A percentile compares a stretch with the other conserved stretches of the same genome.
These are phyloP conservation scores for Ceratocystis destructans DNA, from an alignment of 2,329 filamentous ascomycete genomes.

Conservation along the genomic window DNA sequence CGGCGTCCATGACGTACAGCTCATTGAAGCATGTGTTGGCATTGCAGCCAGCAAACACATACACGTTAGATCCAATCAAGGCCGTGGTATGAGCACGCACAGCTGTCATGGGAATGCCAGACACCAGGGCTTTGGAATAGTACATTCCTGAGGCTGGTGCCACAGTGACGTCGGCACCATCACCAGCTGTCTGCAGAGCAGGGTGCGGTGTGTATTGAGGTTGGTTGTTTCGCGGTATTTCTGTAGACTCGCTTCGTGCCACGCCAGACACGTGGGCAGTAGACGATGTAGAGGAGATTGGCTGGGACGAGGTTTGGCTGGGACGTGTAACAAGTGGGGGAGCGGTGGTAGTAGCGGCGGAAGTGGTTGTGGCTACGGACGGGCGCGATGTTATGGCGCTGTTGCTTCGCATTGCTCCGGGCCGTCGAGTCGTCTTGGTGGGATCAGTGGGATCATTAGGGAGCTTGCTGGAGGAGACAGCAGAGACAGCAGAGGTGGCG, in stretches of 20 bases:
- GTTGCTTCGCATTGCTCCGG: slow-evolving; percentile 38
- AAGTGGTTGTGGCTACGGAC: slow-evolving; percentile 20
- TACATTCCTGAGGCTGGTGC: slow-evolving; percentile 60
- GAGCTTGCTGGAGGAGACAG: slow-evolving; percentile 17
- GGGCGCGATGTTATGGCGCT: slow-evolving; percentile 35
- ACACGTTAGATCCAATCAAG: slow-evolving; percentile 51
- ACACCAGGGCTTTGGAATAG: slow-evolving; percentile 53
- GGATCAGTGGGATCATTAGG: slow-evolving; percentile 22
- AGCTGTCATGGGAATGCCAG: slow-evolving; percentile 45
- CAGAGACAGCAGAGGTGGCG: slow-evolving; percentile 18
- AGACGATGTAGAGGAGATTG: slow-evolving; percentile 1
- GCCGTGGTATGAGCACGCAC: slow-evolving; percentile 55
- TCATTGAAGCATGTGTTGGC: slow-evolving; percentile 54
- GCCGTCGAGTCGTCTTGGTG: slow-evolving; percentile 25
- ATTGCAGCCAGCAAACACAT: slow-evolving; percentile 56
- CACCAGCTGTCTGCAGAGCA: slow-evolving; percentile 41
- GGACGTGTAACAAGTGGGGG: slow-evolving; percentile 11
- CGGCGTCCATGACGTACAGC: slow-evolving; percentile 54
- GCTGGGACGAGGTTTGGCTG: slow-evolving; percentile 10
- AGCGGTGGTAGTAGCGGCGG: background rate
- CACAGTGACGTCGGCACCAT: slow-evolving; percentile 44
- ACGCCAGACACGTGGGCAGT: slow-evolving; percentile 22
- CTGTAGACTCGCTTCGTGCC: slow-evolving; percentile 18
- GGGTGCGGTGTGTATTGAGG: slow-evolving; percentile 35
- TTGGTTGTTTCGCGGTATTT: slow-evolving; percentile 23